These are phyloP conservation scores for Trichoderma harzianum DNA, from an alignment of 2,329 filamentous ascomycete genomes.

Conservation along the genomic window DNA sequence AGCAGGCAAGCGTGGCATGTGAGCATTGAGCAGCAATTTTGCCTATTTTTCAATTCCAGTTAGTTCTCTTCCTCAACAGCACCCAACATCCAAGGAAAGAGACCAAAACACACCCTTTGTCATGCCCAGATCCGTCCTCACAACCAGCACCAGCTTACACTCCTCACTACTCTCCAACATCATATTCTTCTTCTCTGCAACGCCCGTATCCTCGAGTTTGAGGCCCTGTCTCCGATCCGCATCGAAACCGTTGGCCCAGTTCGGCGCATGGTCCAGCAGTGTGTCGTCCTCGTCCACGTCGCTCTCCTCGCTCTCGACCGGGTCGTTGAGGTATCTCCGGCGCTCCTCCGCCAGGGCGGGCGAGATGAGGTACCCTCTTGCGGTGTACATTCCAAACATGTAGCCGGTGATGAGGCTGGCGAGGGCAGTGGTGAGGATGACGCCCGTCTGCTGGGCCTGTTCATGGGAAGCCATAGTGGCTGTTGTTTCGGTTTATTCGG, in stretches of 20 bases:
- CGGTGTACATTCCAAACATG: constrained; percentile 73
- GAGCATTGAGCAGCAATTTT: constrained; percentile 96
- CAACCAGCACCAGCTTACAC: constrained; percentile 90
- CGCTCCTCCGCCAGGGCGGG: constrained; percentile 55
- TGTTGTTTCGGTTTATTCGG: background rate
- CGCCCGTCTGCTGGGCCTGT: constrained; percentile 46
- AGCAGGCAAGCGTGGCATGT: constrained; percentile 96
- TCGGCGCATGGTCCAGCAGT: constrained; percentile 62
- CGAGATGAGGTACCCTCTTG: constrained; percentile 57
- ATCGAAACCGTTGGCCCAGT: constrained; percentile 61
- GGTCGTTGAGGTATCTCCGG: constrained; percentile 54
- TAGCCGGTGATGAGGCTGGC: constrained; percentile 74
- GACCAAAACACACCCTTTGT: constrained; percentile 68
- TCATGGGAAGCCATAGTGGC: constrained; percentile 33
- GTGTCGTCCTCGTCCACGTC: constrained; percentile 61
- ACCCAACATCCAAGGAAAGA: background rate
- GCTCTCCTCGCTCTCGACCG: constrained; percentile 66
- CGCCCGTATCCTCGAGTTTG: constrained; percentile 29
- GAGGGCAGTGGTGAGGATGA: constrained; percentile 71
- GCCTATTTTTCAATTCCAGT: constrained; percentile 41
- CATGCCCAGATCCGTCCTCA: constrained; percentile 94
- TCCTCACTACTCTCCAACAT: constrained; percentile 59
- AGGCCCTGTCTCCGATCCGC: constrained; percentile 59
- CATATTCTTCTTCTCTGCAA: constrained; percentile 40
- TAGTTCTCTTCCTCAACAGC: background rate